These are phyloP conservation scores for Passalora sequoiae DNA, from an alignment of 2,329 filamentous ascomycete genomes.

Conservation along the genomic window DNA sequence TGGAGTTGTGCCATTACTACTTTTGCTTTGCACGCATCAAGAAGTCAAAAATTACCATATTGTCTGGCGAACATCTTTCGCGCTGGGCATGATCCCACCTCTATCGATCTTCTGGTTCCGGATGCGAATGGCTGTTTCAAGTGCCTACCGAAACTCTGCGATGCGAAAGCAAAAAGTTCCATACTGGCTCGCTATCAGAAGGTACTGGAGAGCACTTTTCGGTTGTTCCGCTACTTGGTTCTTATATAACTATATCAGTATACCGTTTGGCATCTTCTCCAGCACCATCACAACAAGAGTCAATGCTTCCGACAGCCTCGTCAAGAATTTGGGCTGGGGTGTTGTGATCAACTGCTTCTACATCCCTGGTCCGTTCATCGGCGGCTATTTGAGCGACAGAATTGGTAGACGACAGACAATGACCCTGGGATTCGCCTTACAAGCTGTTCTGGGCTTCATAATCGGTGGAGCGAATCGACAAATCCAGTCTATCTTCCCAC, in stretches of 20 bases:
- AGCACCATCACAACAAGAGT: slow-evolving; percentile 65
- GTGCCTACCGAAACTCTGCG: slow-evolving; percentile 66
- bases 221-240: slow-evolving; percentile 76
- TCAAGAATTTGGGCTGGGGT: slow-evolving; percentile 66
- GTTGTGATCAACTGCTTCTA: slow-evolving; percentile 84
- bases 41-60: slow-evolving; percentile 37
- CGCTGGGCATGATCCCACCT: slow-evolving; percentile 69
- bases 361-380: slow-evolving; percentile 71
- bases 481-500: slow-evolving; percentile 30
- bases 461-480: slow-evolving; percentile 62
- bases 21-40: slow-evolving; percentile 48
- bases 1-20: slow-evolving; percentile 42
- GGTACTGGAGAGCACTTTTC: slow-evolving; percentile 65
- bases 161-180: slow-evolving; percentile 52
- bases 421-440: slow-evolving; percentile 62
- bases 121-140: slow-evolving; percentile 66
- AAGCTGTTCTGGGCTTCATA: slow-evolving; percentile 75
- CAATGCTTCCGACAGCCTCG: slow-evolving; percentile 57
- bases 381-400: slow-evolving; percentile 69
- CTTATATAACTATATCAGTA: slow-evolving; percentile 66
- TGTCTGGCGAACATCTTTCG: slow-evolving; percentile 78
- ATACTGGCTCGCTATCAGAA: slow-evolving; percentile 49
- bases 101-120: slow-evolving; percentile 64
- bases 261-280: slow-evolving; percentile 80
- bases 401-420: slow-evolving; percentile 72